A percentile compares a stretch with the other conserved stretches of the same genome.
These are phyloP conservation scores for Backusella liffmaniae DNA, from an alignment of 192 early-diverging fungal genomes.

Conservation along the genomic window DNA sequence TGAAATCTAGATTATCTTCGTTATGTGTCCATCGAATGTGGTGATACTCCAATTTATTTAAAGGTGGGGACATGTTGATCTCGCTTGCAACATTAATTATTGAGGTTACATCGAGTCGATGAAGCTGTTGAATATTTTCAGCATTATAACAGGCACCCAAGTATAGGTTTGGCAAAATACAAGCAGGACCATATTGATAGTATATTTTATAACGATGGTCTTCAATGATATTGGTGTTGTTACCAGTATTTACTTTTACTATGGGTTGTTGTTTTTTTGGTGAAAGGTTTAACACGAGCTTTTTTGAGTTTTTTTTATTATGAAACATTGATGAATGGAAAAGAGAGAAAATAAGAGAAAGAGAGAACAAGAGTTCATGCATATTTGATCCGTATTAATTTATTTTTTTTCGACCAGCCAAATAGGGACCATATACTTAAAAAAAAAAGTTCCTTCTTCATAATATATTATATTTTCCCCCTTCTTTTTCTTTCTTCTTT, in stretches of 20 bases:
- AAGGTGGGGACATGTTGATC: conserved; percentile 31
- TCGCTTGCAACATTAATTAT: conserved; percentile 80
- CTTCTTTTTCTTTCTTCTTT: neutral
- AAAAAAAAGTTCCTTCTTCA: neutral
- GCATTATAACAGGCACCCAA: conserved; percentile 67
- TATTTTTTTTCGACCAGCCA: conserved; percentile 5
- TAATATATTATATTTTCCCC: neutral
- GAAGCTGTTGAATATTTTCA: conserved; percentile 41
- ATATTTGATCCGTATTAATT: conserved; percentile 1
- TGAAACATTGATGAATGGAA: neutral
- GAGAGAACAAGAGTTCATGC: neutral
- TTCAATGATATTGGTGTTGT: neutral
- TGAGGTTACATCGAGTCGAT: conserved; percentile 47
- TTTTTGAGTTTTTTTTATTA: neutral
- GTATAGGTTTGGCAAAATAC: conserved; percentile 63
- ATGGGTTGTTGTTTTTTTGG: neutral
- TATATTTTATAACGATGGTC: conserved; percentile 10
- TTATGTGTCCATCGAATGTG: conserved; percentile 73
- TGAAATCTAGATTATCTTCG: conserved; percentile 68
- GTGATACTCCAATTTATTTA: conserved; percentile 49
- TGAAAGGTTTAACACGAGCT: neutral
- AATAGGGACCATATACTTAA: neutral
- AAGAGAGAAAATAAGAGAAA: neutral
- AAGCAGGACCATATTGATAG: conserved; percentile 58
- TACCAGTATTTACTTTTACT: neutral